Conservation (phyloP, 352 stramenopile genomes). For the Phytophthora sojae region DNA sequence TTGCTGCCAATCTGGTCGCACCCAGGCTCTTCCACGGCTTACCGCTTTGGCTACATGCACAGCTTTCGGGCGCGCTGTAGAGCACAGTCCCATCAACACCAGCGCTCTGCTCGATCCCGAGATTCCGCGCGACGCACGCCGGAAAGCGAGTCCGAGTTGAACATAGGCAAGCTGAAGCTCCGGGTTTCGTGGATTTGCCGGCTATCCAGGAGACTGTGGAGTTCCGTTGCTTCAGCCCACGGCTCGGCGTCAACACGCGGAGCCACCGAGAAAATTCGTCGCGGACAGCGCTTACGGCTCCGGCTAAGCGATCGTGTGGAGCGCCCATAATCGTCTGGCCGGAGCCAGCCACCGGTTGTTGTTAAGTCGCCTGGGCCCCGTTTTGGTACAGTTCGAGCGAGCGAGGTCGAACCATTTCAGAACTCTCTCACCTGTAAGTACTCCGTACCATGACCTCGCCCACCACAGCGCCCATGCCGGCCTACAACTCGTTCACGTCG, state of each 20-base stretch:
- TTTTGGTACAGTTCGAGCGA: neutral
- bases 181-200: constrained; percentile 31
- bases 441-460: constrained; percentile 25
- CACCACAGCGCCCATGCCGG: constrained; percentile 3
- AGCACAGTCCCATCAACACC: constrained; percentile 12
- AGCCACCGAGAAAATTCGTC: constrained; percentile 24
- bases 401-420: constrained; percentile 26
- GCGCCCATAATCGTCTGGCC: constrained; percentile 20
- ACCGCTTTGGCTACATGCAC: neutral
- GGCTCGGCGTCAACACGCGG: constrained; percentile 13
- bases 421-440: constrained; percentile 19
- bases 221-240: constrained; percentile 3
- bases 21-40: constrained; percentile 15
- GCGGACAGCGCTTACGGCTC: constrained; percentile 14
- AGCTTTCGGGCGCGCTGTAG: neutral
- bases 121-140: neutral
- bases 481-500: constrained; percentile 36
- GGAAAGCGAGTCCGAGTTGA: constrained; percentile 11
- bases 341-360: constrained; percentile 36
- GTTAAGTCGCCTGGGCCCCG: constrained; percentile 23
- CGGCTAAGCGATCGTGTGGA: constrained; percentile 5
- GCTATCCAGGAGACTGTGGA: constrained; percentile 24
- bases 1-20: neutral
- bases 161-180: constrained; percentile 7
- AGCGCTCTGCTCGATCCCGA: neutral